Evolutionary conservation across 2,329 filamentous ascomycete species (phyloP).

Genomic region (Aspergillus fructus): DNA sequence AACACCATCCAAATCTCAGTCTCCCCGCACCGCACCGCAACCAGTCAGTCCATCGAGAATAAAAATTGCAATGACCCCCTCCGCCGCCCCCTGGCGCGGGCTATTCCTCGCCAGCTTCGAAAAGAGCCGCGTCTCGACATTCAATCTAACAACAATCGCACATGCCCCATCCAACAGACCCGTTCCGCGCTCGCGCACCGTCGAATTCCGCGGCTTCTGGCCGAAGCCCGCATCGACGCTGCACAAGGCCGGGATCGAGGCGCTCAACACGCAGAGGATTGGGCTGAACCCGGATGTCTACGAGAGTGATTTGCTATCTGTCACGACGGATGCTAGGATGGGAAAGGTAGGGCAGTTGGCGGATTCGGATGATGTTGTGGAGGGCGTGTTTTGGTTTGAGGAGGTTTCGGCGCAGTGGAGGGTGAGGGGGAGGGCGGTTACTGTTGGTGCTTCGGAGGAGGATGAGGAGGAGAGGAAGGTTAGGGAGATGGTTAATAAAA

Average conservation of each 20-base stretch:
- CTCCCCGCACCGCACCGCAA: neutral
- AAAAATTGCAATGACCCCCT: slow-evolving; percentile 8
- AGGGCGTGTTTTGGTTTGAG: slow-evolving; percentile 79
- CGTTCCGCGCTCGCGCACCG: slow-evolving; percentile 53
- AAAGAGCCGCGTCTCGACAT: slow-evolving; percentile 24
- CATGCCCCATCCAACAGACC: slow-evolving; percentile 16
- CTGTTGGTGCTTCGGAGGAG: slow-evolving; percentile 57
- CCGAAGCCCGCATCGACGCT: slow-evolving; percentile 53
- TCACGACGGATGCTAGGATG: slow-evolving; percentile 90
- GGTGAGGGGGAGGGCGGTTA: slow-evolving; percentile 71
- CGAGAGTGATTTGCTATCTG: slow-evolving; percentile 74
- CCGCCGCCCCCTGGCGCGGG: slow-evolving; percentile 30
- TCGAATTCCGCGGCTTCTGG: slow-evolving; percentile 85
- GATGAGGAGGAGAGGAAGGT: slow-evolving; percentile 59
- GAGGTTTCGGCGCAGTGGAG: slow-evolving; percentile 78
- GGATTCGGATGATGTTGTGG: slow-evolving; percentile 68
- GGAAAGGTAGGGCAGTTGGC: slow-evolving; percentile 74
- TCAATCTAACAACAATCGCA: slow-evolving; percentile 28
- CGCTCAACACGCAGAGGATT: slow-evolving; percentile 47
- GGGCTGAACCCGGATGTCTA: slow-evolving; percentile 65
- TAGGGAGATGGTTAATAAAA: slow-evolving; percentile 48
- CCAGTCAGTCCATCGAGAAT: neutral
- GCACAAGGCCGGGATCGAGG: slow-evolving; percentile 71
- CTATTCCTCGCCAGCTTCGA: slow-evolving; percentile 26
- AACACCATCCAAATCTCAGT: neutral